Evolutionary conservation across 495 filamentous ascomycete species (phyloP), one percentile per base, ranked within the genome.

Genomic region (Talaromyces ruber): DNA sequence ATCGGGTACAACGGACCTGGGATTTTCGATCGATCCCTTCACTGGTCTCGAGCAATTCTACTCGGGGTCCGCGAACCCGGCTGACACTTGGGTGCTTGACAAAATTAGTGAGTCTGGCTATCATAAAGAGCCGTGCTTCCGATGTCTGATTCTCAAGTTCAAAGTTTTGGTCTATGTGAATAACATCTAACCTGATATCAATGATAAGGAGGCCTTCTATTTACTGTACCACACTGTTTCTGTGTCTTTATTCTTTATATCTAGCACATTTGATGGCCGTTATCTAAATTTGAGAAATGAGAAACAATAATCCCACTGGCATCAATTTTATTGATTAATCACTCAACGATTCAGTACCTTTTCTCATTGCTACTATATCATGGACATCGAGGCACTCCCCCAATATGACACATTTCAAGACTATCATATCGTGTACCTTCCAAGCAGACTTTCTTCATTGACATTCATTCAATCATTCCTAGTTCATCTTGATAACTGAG

Each of bases 401-500:
- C 39, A 43, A 16, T 18, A 6, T 18, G 39, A 43, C 11, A 12
- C 4, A 43, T 39, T 7, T 22, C 12, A 24, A 25, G 16, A n/a
- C 1, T 4, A 4, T 53, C 51, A 21, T 12, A 9, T 43, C 9
- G 16, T n/a, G 16, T 5, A 43, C 3, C 3, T 43, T 18, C 39
- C n/a, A 43, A 43, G 14, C 39, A 43, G n/a, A 53, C 26, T 53
- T 43, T 39, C n/a, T 25, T 26, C 1, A 30, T 25, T 16, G 30
- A 12, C 16, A 2, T 43, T 58, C 65, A 59, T 34, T n/a, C 18
- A 55, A 53, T 60, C 16, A 43, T 12, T 18, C 22, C 65, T 72
- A 76, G 25, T 80, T 73, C 78, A 85, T 84, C 0, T 78, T 75
- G 55, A 84, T 60, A 12, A 85, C 82, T 5, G 70, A 71, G 34